Evolutionary conservation across 306 rosid genomes (phyloP).

Genomic region (Cucumis melo): DNA sequence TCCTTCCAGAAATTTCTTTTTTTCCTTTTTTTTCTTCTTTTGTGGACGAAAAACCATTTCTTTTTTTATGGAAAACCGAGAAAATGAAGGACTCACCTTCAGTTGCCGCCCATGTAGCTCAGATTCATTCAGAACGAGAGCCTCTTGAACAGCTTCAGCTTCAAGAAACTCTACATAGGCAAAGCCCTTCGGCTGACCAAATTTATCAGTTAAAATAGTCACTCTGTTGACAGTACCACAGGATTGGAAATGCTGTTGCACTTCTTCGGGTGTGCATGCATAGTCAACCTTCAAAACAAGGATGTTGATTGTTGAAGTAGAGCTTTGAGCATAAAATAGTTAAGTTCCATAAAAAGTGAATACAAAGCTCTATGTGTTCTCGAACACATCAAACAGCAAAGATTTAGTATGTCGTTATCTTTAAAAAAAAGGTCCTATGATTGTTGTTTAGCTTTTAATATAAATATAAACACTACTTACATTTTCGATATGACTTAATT

Average conservation of each 20-base stretch:
- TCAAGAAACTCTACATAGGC: slow-evolving; percentile 93
- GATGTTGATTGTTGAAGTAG: slow-evolving; percentile 5
- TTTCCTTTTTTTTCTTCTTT: background rate
- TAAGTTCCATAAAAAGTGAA: background rate
- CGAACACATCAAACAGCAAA: background rate
- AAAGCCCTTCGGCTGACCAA: slow-evolving; percentile 92
- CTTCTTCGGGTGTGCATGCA: slow-evolving; percentile 98
- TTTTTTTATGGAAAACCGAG: background rate
- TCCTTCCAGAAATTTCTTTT: background rate
- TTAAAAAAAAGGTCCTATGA: background rate
- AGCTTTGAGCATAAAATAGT: background rate
- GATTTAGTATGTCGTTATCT: background rate
- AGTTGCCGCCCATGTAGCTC: slow-evolving; percentile 87
- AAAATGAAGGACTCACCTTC: slow-evolving; percentile 31
- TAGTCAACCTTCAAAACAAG: slow-evolving; percentile 71
- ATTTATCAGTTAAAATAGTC: slow-evolving; percentile 80
- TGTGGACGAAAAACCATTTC: background rate
- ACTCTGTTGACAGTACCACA: slow-evolving; percentile 89
- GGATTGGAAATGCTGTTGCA: slow-evolving; percentile 92
- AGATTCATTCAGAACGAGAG: slow-evolving; percentile 58
- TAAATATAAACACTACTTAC: background rate
- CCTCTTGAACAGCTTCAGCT: slow-evolving; percentile 79
- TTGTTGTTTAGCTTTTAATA: background rate
- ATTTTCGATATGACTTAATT: background rate
- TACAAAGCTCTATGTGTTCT: background rate